Conservation (phyloP, 768 basidiomycete species). For the Amanita exitialis region DNA sequence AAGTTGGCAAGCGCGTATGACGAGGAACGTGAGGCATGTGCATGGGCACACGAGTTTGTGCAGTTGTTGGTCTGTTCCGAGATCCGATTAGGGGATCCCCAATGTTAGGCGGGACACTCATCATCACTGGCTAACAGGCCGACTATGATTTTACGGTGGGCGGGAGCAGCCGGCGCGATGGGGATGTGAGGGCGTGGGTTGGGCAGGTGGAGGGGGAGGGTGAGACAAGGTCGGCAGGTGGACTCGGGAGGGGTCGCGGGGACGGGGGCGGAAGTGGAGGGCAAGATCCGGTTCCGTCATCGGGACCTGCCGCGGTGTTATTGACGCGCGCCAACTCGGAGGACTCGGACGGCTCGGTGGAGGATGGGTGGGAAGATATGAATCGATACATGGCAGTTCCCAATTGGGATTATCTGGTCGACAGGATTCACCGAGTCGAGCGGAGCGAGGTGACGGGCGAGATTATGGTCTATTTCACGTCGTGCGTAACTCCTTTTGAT, state of each 20-base stretch:
- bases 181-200: neutral
- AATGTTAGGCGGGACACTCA: neutral
- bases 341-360: neutral
- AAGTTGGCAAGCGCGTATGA: too few relatives aligned
- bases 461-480: conserved; percentile 3
- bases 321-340: too few relatives aligned
- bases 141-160: conserved; percentile 1
- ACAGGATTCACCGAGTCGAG: conserved; percentile 1
- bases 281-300: neutral
- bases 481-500: neutral
- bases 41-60: neutral
- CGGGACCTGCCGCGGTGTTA: neutral
- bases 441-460: neutral
- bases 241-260: neutral
- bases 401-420: conserved; percentile 1
- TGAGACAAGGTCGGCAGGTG: neutral
- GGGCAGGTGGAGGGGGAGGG: neutral
- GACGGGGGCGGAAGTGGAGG: neutral
- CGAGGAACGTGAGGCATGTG: neutral
- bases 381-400: neutral
- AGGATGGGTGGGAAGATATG: conserved; percentile 2
- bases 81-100: neutral
- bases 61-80: neutral
- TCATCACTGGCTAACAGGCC: neutral
- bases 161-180: neutral